phyloP scores from a whole-genome alignment of 73 alveolate species.

The Symbiodinium natans region DNA sequence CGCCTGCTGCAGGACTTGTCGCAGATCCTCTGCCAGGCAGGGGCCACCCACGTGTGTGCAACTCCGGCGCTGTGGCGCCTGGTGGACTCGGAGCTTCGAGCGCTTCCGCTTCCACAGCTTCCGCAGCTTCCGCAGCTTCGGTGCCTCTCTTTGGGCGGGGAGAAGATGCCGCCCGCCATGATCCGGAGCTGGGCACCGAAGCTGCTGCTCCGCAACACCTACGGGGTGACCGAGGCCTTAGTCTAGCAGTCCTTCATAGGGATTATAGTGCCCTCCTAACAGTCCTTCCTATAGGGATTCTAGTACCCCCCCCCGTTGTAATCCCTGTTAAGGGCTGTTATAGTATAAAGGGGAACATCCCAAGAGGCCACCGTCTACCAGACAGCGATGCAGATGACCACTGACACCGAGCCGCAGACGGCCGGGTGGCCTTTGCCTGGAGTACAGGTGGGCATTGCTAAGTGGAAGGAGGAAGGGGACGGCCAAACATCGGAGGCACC shows the following conservation, averaged over 20 bases:
- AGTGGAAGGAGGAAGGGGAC: not conserved
- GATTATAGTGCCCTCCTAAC: too few relatives aligned
- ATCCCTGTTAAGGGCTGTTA: too few relatives aligned
- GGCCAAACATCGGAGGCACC: not conserved
- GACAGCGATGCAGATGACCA: constrained; percentile 56
- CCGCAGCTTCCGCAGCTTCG: not conserved
- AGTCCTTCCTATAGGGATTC: too few relatives aligned
- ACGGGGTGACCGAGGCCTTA: constrained; percentile 86
- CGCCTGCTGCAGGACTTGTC: constrained; percentile 40
- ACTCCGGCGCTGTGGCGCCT: constrained; percentile 88
- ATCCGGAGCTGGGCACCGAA: constrained; percentile 42
- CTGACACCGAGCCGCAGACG: constrained; percentile 41
- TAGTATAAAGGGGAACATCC: not conserved
- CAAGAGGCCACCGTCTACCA: constrained; percentile 79
- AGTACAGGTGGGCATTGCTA: not conserved
- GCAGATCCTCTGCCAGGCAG: constrained; percentile 22
- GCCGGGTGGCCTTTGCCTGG: constrained; percentile 88
- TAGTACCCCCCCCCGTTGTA: too few relatives aligned
- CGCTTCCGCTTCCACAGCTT: not conserved
- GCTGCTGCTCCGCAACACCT: constrained; percentile 55
- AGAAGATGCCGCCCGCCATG: constrained; percentile 58
- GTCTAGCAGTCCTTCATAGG: too few relatives aligned
- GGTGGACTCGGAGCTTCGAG: not conserved
- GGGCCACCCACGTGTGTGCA: constrained; percentile 78
- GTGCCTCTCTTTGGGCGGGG: constrained; percentile 77